A percentile compares a stretch with the other conserved stretches of the same genome.
These are phyloP conservation scores for Brassica juncea DNA, from an alignment of 345 rosid species.

Conservation along the genomic window DNA sequence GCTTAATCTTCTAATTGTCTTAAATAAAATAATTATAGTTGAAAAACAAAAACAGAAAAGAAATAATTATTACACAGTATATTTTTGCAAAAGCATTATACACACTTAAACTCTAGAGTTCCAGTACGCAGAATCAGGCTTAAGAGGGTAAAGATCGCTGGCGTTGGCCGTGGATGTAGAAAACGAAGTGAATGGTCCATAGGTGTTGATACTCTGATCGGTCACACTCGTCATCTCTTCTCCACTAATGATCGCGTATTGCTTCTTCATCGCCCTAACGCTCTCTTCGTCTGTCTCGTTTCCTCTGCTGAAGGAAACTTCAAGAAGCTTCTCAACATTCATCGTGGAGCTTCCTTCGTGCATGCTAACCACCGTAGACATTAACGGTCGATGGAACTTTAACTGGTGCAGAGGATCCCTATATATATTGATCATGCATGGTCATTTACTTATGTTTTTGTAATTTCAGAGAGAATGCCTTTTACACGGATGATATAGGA, in stretches of 20 bases:
- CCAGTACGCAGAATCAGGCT: conserved; percentile 35
- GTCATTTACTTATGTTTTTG: too few relatives aligned
- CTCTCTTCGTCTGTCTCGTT: conserved; percentile 14
- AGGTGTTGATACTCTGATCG: conserved; percentile 8
- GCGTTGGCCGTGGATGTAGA: conserved; percentile 39
- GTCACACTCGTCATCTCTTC: conserved; percentile 14
- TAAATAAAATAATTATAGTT: background rate
- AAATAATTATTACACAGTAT: background rate
- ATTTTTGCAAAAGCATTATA: background rate
- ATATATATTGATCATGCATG: too few relatives aligned
- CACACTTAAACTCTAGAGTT: conserved; percentile 23
- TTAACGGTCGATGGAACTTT: conserved; percentile 42
- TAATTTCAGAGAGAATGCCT: too few relatives aligned
- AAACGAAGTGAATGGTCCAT: conserved; percentile 39
- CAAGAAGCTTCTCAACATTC: conserved; percentile 34
- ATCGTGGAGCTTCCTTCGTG: conserved; percentile 49
- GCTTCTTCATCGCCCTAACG: conserved; percentile 40
- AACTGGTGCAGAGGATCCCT: conserved; percentile 50
- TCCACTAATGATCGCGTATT: conserved; percentile 14
- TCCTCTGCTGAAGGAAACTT: conserved; percentile 34
- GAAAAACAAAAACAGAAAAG: background rate
- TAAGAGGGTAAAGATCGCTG: conserved; percentile 41
- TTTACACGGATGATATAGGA: too few relatives aligned
- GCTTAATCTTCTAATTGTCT: background rate
- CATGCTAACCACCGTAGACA: conserved; percentile 61